Evolutionary conservation across 148 eudicot genomes (phyloP).

Genomic region (Dysphania ambrosioides): DNA sequence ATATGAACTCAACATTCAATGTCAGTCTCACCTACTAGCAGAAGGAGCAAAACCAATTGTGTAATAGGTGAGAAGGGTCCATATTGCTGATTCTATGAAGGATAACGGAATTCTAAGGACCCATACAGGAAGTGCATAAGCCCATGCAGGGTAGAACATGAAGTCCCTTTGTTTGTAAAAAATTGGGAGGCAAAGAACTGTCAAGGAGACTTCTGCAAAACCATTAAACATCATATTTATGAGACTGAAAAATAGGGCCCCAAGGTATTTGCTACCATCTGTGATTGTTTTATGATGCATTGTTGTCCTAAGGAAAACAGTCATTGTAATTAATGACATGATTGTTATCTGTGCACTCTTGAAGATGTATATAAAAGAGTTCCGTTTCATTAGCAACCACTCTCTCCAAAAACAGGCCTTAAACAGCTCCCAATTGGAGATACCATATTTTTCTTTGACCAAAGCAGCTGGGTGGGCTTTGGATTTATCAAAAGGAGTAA

Average conservation of each 20-base stretch:
- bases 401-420: slow-evolving; percentile 70
- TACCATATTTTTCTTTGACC: slow-evolving; percentile 53
- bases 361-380: slow-evolving; percentile 58
- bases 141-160: slow-evolving; percentile 70
- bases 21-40: slow-evolving; percentile 47
- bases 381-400: slow-evolving; percentile 71
- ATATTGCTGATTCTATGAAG: slow-evolving; percentile 58
- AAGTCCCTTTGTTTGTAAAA: slow-evolving; percentile 69
- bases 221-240: slow-evolving; percentile 66
- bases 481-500: slow-evolving; percentile 53
- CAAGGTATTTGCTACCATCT: slow-evolving; percentile 59
- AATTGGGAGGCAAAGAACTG: slow-evolving; percentile 52
- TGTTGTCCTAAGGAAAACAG: slow-evolving; percentile 57
- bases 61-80: slow-evolving; percentile 68
- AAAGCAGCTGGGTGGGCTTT: slow-evolving; percentile 60
- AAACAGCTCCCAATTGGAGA: slow-evolving; percentile 54
- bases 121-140: slow-evolving; percentile 67
- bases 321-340: slow-evolving; percentile 52
- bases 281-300: slow-evolving; percentile 46
- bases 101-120: slow-evolving; percentile 63
- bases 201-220: slow-evolving; percentile 66
- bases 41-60: slow-evolving; percentile 73
- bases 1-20: not conserved
- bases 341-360: slow-evolving; percentile 67
- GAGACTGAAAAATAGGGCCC: slow-evolving; percentile 66